These are phyloP conservation scores for Zizania latifolia DNA, from an alignment of 176 grass and related monocot species.

Conservation along the genomic window DNA sequence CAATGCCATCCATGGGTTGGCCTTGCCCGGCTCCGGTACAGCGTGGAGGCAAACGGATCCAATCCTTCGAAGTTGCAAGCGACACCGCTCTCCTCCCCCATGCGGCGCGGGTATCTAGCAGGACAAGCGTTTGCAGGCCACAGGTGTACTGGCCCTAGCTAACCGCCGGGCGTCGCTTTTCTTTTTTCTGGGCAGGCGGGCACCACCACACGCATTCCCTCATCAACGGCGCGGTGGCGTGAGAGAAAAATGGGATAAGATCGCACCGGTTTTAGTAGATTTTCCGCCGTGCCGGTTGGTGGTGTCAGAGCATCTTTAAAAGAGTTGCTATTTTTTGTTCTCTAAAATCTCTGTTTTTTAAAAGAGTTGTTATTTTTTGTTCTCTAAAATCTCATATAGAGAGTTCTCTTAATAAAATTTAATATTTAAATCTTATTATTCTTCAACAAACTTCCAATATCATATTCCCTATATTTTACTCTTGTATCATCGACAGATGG, in stretches of 20 bases:
- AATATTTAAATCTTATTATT: too few relatives aligned
- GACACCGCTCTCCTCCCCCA: neutral
- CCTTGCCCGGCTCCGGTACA: neutral
- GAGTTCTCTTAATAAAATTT: too few relatives aligned
- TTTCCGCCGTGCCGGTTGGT: neutral
- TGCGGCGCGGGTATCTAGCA: conserved; percentile 30
- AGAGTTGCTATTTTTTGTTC: too few relatives aligned
- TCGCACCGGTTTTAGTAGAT: neutral
- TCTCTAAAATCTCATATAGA: too few relatives aligned
- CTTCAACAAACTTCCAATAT: too few relatives aligned
- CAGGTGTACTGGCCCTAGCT: neutral
- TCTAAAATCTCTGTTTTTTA: too few relatives aligned
- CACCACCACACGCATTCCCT: neutral
- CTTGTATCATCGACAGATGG: too few relatives aligned
- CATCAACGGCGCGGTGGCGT: neutral
- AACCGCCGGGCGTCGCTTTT: conserved; percentile 14
- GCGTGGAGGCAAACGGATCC: neutral
- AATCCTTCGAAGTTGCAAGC: neutral
- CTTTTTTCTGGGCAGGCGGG: conserved; percentile 19
- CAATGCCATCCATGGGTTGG: neutral
- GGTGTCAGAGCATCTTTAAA: neutral
- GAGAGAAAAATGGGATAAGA: neutral
- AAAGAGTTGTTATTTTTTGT: too few relatives aligned
- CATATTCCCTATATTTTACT: too few relatives aligned
- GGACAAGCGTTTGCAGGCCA: conserved; percentile 1